Percentiles rank a stretch among this genome's conserved stretches.
These are phyloP conservation scores for Aureobasidium sp. DNA, from an alignment of 2,329 filamentous ascomycete species.

Conservation along the genomic window DNA sequence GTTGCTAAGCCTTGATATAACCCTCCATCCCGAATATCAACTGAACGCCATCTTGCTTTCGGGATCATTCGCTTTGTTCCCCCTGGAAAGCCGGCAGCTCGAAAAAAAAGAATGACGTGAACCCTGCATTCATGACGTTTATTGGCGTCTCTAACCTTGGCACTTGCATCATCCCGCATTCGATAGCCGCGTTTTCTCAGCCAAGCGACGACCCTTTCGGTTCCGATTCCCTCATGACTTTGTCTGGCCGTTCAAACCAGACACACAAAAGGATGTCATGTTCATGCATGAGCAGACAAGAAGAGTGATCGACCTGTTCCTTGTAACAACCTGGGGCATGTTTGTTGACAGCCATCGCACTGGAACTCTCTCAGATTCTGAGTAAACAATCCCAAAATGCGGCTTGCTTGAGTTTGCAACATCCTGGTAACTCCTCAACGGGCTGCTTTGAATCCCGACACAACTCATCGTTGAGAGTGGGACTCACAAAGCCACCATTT, in stretches of 20 bases:
- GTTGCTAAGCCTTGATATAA: neutral
- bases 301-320: neutral
- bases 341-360: neutral
- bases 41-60: constrained; percentile 8
- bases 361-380: neutral
- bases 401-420: constrained; percentile 8
- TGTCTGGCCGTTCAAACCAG: constrained; percentile 1
- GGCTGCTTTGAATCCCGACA: neutral
- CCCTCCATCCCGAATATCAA: neutral
- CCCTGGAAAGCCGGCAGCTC: constrained; percentile 15
- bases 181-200: constrained; percentile 18
- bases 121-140: constrained; percentile 16
- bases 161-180: constrained; percentile 16
- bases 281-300: too few species aligned
- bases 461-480: constrained; percentile 9
- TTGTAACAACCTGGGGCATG: constrained; percentile 1
- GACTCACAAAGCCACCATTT: constrained; percentile 12
- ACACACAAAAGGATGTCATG: neutral
- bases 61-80: constrained; percentile 15
- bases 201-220: constrained; percentile 14
- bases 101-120: constrained; percentile 8
- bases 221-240: neutral
- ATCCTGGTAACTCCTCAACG: constrained; percentile 11
- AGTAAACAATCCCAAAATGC: neutral
- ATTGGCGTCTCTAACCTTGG: constrained; percentile 5